Base-by-base conservation (phyloP, 768 basidiomycete genomes). In the Suillus occidentalis region DNA sequence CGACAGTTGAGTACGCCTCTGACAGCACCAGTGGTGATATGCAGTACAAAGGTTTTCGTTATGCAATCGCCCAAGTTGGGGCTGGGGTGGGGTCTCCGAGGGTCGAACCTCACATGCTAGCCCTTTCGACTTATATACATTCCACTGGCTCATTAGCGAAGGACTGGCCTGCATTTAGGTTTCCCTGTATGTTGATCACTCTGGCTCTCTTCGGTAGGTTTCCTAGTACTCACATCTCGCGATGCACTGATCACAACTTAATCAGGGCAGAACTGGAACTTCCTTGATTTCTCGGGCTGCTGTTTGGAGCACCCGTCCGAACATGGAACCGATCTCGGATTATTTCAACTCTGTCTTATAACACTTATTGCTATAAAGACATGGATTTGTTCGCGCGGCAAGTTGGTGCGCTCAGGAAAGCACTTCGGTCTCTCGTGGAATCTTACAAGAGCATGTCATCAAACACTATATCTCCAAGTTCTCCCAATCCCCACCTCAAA, bases 281-380 rank as follows among this genome's bases (percentile, higher is more conserved):
- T 71, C 59, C 56, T 77, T 43, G 62, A 68, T 45, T 74, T 76
- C 63, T 73, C 72, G 12, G 72, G 74, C 28, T n/a, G 71, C 71
- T 22, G 69, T 67, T 31, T 73, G 69, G 71, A 70, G 67, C 42
- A 52, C 68, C 36, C 68, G 68, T 36, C 72, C 73, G 18, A 62
- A 63, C 43, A 61, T 75, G 42, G 70, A 77, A 63, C 61, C 71
- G 39, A 68, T 78, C n/a, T 69, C 70, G 6, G n/a, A 49, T 66
- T 34, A 58, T 63, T 8, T 65, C 77, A 42, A 70, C 72, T 12
- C 62, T 77, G 25, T 66, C 65, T 63, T 69, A 58, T 56, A 72
- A 77, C 49, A 28, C 16, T 22, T 16, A 71, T 73, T 10, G 66
- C 73, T 68, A 61, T 60, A 60, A 60, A 61, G 58, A 61, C 20